Evolutionary conservation across 73 alveolate species (phyloP).

Genomic region (Paraurostyla sp.): DNA sequence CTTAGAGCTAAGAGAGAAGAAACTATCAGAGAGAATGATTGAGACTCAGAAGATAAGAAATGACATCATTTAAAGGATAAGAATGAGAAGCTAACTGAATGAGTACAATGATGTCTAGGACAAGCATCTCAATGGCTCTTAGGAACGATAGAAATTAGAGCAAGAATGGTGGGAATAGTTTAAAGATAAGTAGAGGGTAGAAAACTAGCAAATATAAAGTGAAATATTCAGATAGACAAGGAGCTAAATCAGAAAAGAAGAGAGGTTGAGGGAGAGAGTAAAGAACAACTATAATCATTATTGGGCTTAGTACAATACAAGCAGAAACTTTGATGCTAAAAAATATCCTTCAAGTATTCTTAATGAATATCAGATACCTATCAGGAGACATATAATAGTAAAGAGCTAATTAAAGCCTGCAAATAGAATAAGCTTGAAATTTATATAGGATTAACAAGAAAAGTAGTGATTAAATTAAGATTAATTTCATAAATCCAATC

Average conservation of each 20-base stretch:
- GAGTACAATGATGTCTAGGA: background rate
- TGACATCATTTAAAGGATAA: background rate
- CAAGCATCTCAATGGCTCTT: constrained; percentile 34
- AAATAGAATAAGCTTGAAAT: background rate
- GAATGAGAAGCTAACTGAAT: background rate
- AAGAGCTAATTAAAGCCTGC: too few species aligned
- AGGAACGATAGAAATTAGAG: background rate
- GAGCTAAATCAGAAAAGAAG: background rate
- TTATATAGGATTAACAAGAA: background rate
- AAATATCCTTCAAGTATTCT: background rate
- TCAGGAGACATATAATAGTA: too few species aligned
- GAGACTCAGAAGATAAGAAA: constrained; percentile 10
- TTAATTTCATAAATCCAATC: background rate
- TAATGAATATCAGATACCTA: background rate
- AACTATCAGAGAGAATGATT: background rate
- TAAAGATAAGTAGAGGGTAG: background rate
- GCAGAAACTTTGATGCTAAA: constrained; percentile 12
- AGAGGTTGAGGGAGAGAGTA: background rate
- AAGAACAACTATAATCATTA: background rate
- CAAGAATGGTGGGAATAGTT: background rate
- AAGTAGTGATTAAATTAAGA: background rate
- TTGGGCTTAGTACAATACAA: background rate
- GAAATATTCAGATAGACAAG: background rate
- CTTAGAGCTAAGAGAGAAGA: background rate
- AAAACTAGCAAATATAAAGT: background rate